phyloP scores from a whole-genome alignment of 148 eudicot species.

The Salicornia ramosissima region DNA sequence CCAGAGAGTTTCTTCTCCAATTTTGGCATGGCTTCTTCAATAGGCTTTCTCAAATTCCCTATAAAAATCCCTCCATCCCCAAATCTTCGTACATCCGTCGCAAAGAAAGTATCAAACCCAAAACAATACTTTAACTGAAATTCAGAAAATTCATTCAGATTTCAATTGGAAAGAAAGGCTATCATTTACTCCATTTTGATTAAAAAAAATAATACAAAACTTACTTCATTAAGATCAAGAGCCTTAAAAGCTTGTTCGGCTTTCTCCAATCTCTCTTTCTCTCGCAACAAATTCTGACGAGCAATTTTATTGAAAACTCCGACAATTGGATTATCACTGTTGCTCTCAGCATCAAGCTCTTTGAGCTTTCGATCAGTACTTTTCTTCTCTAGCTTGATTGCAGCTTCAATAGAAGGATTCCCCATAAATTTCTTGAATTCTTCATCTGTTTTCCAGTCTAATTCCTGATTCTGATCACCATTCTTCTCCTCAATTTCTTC shows the following conservation, averaged over 20 bases:
- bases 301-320: slow-evolving; percentile 45
- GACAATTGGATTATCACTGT: slow-evolving; percentile 50
- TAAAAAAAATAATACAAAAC: no score
- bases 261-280: slow-evolving; percentile 67
- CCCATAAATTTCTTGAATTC: slow-evolving; percentile 99
- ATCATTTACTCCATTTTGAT: no score
- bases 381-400: slow-evolving; percentile 90
- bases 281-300: slow-evolving; percentile 58
- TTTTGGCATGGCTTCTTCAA: slow-evolving; percentile 78
- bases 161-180: no score
- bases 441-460: slow-evolving; percentile 89
- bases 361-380: slow-evolving; percentile 85
- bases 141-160: slow-evolving; percentile 1
- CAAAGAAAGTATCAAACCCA: slow-evolving; percentile 86
- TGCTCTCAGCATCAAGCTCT: slow-evolving; percentile 68
- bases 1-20: slow-evolving; percentile 79
- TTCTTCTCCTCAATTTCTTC: slow-evolving; percentile 17
- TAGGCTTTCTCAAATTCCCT: slow-evolving; percentile 83
- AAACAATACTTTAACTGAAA: slow-evolving; percentile 78
- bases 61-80: slow-evolving; percentile 96
- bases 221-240: slow-evolving; percentile 90
- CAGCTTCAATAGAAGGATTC: slow-evolving; percentile 92
- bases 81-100: slow-evolving; percentile 90
- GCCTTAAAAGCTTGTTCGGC: slow-evolving; percentile 78
- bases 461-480: slow-evolving; percentile 48